Conservation (phyloP, 371 early-diverging fungal species). For the Chytridium lagenaria region DNA sequence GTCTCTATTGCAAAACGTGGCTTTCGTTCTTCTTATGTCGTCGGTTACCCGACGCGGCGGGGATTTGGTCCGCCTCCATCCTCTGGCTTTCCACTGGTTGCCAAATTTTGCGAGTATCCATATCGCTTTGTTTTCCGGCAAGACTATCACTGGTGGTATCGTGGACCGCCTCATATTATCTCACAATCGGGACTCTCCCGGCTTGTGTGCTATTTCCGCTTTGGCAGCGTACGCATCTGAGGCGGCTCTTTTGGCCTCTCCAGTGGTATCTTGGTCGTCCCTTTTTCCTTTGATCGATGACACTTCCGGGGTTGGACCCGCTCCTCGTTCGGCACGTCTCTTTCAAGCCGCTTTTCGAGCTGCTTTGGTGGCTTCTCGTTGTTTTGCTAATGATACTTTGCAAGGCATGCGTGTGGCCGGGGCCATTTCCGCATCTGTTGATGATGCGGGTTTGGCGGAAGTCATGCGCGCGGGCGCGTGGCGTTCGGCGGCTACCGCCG, state of each 20-base stretch:
- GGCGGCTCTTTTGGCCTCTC: slow-evolving; percentile 4
- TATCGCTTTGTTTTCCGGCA: neutral
- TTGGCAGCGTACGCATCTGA: neutral
- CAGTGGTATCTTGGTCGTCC: neutral
- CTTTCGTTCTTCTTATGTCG: neutral
- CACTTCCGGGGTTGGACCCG: neutral
- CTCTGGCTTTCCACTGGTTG: slow-evolving; percentile 7
- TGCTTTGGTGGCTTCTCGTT: neutral
- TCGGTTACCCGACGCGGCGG: neutral
- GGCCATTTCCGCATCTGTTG: neutral
- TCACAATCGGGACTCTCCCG: neutral
- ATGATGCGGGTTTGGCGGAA: neutral
- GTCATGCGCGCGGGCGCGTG: neutral
- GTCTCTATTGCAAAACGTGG: neutral
- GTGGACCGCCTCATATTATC: neutral
- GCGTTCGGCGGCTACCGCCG: neutral
- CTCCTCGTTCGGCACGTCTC: neutral
- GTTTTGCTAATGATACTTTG: neutral
- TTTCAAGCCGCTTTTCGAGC: neutral
- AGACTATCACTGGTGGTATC: neutral
- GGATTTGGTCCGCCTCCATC: neutral
- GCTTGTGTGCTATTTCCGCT: neutral
- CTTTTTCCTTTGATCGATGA: slow-evolving; percentile 1
- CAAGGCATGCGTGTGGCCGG: neutral
- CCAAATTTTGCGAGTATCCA: neutral